These are phyloP conservation scores for Aspergillus wentii DNA, from an alignment of 495 filamentous ascomycete species.

Conservation along the genomic window DNA sequence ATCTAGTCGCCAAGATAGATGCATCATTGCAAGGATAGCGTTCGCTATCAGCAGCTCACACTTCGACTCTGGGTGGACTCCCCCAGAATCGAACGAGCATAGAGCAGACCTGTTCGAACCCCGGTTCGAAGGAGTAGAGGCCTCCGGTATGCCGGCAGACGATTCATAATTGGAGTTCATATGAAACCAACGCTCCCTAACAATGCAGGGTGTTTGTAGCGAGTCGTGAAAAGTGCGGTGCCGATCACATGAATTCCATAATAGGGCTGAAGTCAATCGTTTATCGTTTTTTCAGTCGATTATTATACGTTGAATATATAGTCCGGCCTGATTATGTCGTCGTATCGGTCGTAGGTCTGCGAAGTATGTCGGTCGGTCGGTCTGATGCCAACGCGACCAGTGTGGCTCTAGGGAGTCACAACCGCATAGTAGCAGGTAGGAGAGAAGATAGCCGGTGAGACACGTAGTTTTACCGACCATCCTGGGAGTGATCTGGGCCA, in stretches of 20 bases:
- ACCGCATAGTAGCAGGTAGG: too few species aligned
- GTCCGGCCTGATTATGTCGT: slow-evolving; percentile 8
- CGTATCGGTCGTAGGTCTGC: slow-evolving; percentile 7
- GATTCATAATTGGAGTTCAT: background rate
- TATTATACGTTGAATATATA: slow-evolving; percentile 7
- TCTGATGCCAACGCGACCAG: background rate
- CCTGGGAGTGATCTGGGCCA: slow-evolving; percentile 32
- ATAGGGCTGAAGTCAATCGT: slow-evolving; percentile 8
- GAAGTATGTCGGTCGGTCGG: slow-evolving; percentile 1
- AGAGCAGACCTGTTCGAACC: too few species aligned
- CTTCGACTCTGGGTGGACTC: too few species aligned
- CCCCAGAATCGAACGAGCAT: too few species aligned
- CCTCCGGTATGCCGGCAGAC: slow-evolving; percentile 1
- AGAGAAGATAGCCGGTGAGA: background rate
- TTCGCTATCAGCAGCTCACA: too few species aligned
- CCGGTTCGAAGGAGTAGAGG: too few species aligned
- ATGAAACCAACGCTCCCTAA: background rate
- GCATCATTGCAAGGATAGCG: too few species aligned
- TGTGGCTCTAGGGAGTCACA: too few species aligned
- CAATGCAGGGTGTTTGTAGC: background rate
- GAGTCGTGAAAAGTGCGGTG: slow-evolving; percentile 6
- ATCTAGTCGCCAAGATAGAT: too few species aligned
- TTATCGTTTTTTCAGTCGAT: slow-evolving; percentile 4
- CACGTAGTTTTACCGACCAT: slow-evolving; percentile 23
- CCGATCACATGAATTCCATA: slow-evolving; percentile 7